Conservation (phyloP, 768 basidiomycete species). For the Chiua virens region DNA sequence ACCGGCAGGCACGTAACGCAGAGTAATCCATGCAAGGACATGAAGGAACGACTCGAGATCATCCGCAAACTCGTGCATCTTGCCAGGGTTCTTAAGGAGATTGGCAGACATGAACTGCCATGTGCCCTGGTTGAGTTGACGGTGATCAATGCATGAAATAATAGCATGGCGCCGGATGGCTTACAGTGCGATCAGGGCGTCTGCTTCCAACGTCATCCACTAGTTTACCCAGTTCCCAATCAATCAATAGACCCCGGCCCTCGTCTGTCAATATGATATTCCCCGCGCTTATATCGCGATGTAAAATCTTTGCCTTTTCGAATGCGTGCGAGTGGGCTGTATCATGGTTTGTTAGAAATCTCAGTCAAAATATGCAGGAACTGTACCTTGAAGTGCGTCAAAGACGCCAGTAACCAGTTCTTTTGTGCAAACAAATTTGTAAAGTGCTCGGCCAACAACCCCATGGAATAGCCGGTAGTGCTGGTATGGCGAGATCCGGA, state of each 20-base stretch:
- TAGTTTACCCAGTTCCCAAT: slow-evolving; percentile 22
- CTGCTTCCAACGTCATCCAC: neutral
- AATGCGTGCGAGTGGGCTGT: too few relatives aligned
- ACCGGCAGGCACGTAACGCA: too few relatives aligned
- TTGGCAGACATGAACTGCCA: too few relatives aligned
- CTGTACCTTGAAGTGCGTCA: too few relatives aligned
- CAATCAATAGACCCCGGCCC: slow-evolving; percentile 18
- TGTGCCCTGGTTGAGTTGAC: neutral
- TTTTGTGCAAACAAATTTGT: too few relatives aligned
- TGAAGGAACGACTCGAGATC: slow-evolving; percentile 34
- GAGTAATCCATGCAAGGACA: neutral
- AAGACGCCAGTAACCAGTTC: too few relatives aligned
- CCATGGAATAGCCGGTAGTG: slow-evolving; percentile 1
- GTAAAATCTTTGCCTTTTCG: too few relatives aligned
- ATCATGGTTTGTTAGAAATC: too few relatives aligned
- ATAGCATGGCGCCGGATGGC: neutral
- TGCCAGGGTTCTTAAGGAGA: slow-evolving; percentile 17
- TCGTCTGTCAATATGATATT: too few relatives aligned
- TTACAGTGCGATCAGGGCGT: neutral
- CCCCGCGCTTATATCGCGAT: too few relatives aligned
- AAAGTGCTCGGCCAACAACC: too few relatives aligned
- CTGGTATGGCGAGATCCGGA: neutral
- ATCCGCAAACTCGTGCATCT: slow-evolving; percentile 23
- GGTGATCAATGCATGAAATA: neutral
- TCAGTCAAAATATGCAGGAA: too few relatives aligned